Conservation (phyloP, 1,139 yeast species). For the Kazachstania sp. region DNA sequence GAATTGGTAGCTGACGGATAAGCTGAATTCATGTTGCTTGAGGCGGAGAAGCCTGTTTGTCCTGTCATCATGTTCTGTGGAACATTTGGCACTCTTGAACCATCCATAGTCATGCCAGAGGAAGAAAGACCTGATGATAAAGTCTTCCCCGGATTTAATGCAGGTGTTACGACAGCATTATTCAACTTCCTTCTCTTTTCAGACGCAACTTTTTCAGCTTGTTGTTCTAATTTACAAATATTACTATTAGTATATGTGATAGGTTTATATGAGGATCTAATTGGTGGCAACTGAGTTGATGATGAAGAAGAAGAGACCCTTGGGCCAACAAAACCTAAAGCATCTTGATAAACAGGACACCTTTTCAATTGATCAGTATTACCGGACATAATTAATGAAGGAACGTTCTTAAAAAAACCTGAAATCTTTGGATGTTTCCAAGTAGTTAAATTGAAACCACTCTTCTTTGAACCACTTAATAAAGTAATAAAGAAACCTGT, state of each 20-base stretch:
- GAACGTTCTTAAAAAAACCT: slow-evolving; percentile 17
- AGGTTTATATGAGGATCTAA: slow-evolving; percentile 29
- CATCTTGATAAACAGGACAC: slow-evolving; percentile 32
- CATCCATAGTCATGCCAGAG: background rate
- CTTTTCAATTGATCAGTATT: slow-evolving; percentile 28
- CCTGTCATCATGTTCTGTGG: background rate
- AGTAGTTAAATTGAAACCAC: slow-evolving; percentile 4
- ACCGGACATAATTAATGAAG: slow-evolving; percentile 18
- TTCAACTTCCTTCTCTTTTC: slow-evolving; percentile 17
- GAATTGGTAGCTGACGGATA: background rate
- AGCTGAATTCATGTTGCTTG: background rate
- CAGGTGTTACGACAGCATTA: background rate
- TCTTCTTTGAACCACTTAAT: slow-evolving; percentile 29
- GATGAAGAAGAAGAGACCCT: slow-evolving; percentile 9
- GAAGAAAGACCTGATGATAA: background rate
- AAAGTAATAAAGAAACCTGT: slow-evolving; percentile 38
- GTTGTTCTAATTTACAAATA: slow-evolving; percentile 18
- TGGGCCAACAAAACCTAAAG: slow-evolving; percentile 27
- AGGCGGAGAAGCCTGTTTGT: background rate
- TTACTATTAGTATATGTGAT: slow-evolving; percentile 29
- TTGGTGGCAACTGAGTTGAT: slow-evolving; percentile 25
- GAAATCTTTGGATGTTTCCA: slow-evolving; percentile 25
- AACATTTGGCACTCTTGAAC: background rate
- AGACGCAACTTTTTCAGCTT: slow-evolving; percentile 17
- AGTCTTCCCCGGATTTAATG: background rate